Conservation (phyloP, 441 rosid species). For the Erysimum pusillum region DNA sequence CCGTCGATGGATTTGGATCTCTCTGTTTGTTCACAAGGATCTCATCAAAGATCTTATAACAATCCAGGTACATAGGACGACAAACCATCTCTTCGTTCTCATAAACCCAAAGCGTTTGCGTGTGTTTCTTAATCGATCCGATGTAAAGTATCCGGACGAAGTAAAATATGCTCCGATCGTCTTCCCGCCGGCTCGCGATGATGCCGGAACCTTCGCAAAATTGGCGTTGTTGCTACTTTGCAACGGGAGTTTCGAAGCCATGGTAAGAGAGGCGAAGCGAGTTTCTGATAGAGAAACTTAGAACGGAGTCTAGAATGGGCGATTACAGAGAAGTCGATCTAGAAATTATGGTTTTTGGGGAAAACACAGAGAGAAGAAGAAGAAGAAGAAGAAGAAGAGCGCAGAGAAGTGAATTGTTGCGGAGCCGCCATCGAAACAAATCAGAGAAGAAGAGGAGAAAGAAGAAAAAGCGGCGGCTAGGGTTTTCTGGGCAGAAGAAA, state of each 20-base stretch:
- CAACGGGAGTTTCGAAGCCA: constrained; percentile 3
- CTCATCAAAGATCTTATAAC: constrained; percentile 81
- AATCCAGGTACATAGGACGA: constrained; percentile 87
- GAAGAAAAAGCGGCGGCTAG: too few relatives aligned
- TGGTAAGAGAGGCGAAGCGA: constrained; percentile 31
- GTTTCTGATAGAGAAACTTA: constrained; percentile 14
- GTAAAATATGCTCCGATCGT: constrained; percentile 78
- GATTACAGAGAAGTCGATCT: background rate
- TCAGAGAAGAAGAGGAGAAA: too few relatives aligned
- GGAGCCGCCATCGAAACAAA: too few relatives aligned
- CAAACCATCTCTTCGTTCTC: constrained; percentile 76
- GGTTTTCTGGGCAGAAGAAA: too few relatives aligned
- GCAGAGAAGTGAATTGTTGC: background rate
- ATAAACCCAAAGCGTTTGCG: constrained; percentile 84
- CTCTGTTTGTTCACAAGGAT: constrained; percentile 94
- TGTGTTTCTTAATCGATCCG: constrained; percentile 54
- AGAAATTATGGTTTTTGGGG: constrained; percentile 32
- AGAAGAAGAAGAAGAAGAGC: too few relatives aligned
- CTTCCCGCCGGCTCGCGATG: constrained; percentile 49
- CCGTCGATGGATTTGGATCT: constrained; percentile 88
- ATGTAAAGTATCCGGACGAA: too few relatives aligned
- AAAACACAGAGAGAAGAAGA: background rate
- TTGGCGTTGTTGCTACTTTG: constrained; percentile 65
- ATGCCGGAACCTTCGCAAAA: constrained; percentile 2
- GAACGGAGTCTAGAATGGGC: background rate